These are phyloP conservation scores for Hordeum vulgare DNA, from an alignment of 176 grass and related monocot genomes.

Conservation along the genomic window DNA sequence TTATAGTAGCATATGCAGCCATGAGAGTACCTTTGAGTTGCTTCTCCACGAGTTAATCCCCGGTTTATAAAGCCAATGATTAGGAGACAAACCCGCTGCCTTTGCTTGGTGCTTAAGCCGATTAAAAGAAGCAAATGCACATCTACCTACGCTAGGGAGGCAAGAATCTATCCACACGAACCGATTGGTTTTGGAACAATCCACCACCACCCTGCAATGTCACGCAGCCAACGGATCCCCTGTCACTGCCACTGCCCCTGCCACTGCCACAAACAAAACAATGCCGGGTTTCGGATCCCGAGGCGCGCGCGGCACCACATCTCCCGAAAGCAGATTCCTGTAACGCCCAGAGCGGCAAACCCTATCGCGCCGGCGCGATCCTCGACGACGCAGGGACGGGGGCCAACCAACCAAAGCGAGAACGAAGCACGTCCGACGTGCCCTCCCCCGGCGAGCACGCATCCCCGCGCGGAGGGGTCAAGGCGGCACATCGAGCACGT, in stretches of 20 bases:
- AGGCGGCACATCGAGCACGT: constrained; percentile 25
- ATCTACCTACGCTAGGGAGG: neutral
- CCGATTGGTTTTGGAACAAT: neutral
- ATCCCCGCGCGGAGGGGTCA: constrained; percentile 24
- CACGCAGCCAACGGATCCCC: neutral
- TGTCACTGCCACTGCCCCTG: too few relatives aligned
- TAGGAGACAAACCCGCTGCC: constrained; percentile 11
- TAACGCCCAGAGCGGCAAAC: neutral
- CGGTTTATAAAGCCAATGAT: constrained; percentile 35
- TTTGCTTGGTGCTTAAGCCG: neutral
- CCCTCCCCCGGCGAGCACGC: neutral
- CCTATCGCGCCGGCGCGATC: constrained; percentile 2
- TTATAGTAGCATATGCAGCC: neutral
- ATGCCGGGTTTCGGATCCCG: constrained; percentile 20
- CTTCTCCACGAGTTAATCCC: constrained; percentile 22
- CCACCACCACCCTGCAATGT: too few relatives aligned
- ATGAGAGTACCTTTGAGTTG: constrained; percentile 13
- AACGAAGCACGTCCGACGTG: neutral
- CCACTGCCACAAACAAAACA: neutral
- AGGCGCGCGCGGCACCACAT: constrained; percentile 14
- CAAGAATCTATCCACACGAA: neutral
- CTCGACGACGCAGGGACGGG: neutral
- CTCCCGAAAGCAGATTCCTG: constrained; percentile 11
- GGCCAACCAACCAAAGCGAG: neutral
- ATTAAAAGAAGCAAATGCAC: neutral